Evolutionary conservation across 2,329 filamentous ascomycete species (phyloP).

Genomic region (Berkeleyomyces basicola): DNA sequence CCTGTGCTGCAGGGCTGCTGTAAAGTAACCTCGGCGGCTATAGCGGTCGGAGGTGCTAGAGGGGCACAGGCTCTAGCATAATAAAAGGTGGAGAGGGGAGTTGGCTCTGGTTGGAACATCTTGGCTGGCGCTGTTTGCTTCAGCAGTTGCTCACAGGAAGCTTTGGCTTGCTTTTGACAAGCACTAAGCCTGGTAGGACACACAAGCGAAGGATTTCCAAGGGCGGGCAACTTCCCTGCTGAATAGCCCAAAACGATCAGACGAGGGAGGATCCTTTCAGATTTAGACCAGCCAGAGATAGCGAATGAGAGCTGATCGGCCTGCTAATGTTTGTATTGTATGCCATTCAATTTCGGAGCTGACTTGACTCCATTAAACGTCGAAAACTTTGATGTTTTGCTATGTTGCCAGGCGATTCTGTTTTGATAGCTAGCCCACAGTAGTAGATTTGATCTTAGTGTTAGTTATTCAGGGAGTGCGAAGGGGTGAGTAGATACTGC

Average conservation of each 20-base stretch:
- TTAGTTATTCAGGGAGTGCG: not conserved
- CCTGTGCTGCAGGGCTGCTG: not conserved
- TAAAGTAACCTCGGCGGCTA: not conserved
- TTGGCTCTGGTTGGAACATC: slow-evolving; percentile 40
- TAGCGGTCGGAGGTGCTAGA: not conserved
- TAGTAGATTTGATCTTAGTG: not conserved
- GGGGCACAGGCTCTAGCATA: slow-evolving; percentile 14
- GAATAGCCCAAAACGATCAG: not conserved
- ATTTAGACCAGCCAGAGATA: not conserved
- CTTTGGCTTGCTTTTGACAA: not conserved
- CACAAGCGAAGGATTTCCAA: not conserved
- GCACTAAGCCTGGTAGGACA: not conserved
- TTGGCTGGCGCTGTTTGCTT: slow-evolving; percentile 14
- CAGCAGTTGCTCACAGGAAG: not conserved
- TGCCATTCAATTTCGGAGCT: not conserved
- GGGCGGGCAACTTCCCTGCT: not conserved
- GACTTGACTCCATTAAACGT: not conserved
- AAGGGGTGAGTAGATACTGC: not conserved
- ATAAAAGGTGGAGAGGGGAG: slow-evolving; percentile 29
- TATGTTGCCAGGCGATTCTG: no score
- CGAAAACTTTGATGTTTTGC: no score
- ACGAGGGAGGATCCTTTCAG: not conserved
- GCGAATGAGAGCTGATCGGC: not conserved
- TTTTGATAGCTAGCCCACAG: not conserved
- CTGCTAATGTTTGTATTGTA: not conserved